Evolutionary conservation across 2,329 filamentous ascomycete genomes (phyloP).

Genomic region (Ceratocystis huliohia): DNA sequence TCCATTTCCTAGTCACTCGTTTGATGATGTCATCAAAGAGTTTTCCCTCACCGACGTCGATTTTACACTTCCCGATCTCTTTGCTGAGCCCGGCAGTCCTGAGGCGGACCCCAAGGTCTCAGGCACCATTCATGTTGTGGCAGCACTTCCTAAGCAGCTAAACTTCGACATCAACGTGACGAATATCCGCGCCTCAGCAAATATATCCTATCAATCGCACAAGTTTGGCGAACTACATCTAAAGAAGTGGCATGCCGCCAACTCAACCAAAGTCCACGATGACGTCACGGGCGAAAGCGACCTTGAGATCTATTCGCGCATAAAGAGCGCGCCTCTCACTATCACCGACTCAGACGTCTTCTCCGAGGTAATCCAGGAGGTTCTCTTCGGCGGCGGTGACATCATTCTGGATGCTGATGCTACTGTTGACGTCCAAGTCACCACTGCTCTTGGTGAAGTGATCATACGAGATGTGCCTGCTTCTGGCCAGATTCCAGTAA

Average conservation of each 20-base stretch:
- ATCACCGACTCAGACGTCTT: conserved; percentile 73
- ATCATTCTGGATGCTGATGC: conserved; percentile 66
- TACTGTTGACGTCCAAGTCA: conserved; percentile 67
- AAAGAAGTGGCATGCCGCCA: conserved; percentile 69
- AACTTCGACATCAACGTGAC: conserved; percentile 73
- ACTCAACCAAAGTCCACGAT: conserved; percentile 56
- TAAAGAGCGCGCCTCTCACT: conserved; percentile 67
- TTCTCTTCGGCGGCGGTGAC: conserved; percentile 60
- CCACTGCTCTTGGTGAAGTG: conserved; percentile 70
- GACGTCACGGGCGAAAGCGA: conserved; percentile 41
- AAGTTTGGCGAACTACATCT: conserved; percentile 75
- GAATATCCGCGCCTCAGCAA: conserved; percentile 59
- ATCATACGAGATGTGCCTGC: conserved; percentile 73
- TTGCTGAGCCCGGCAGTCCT: conserved; percentile 61
- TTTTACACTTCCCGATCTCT: conserved; percentile 70
- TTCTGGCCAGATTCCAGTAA: conserved; percentile 76
- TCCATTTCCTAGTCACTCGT: conserved; percentile 66
- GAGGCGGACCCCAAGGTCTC: conserved; percentile 67
- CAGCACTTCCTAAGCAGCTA: conserved; percentile 70
- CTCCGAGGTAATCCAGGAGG: conserved; percentile 62
- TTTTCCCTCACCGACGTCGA: conserved; percentile 78
- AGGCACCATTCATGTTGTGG: conserved; percentile 66
- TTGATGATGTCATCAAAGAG: conserved; percentile 74
- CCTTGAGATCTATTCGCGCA: conserved; percentile 61
- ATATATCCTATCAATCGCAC: conserved; percentile 64